A percentile compares a stretch with the other conserved stretches of the same genome.
Conservation (phyloP, 345 rosid genomes). For the Schrenkiella parvula region DNA sequence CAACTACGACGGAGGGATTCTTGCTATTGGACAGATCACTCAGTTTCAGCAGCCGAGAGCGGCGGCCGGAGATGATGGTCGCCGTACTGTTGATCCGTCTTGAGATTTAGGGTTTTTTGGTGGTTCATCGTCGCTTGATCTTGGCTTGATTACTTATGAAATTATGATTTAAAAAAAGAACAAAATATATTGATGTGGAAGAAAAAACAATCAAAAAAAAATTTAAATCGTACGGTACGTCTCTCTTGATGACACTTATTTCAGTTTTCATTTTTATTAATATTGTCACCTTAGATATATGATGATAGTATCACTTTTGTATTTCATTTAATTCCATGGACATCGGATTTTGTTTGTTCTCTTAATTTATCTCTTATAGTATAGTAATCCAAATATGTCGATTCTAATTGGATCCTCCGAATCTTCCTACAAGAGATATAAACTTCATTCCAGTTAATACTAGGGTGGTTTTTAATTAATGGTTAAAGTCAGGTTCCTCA, state of each 20-base stretch:
- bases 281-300: slow-evolving; percentile 23
- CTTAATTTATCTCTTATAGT: neutral
- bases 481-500: neutral
- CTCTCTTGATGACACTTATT: slow-evolving; percentile 19
- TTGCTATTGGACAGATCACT: slow-evolving; percentile 72
- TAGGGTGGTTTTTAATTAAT: neutral
- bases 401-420: neutral
- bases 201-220: slow-evolving; percentile 6
- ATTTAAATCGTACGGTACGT: slow-evolving; percentile 11
- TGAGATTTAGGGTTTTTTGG: slow-evolving; percentile 40
- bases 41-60: slow-evolving; percentile 85
- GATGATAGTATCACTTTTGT: slow-evolving; percentile 24
- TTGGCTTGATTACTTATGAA: slow-evolving; percentile 3
- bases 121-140: slow-evolving; percentile 13
- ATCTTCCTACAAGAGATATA: neutral
- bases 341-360: neutral
- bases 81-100: slow-evolving; percentile 83
- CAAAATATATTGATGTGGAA: slow-evolving; percentile 3
- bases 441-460: neutral
- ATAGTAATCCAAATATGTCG: neutral
- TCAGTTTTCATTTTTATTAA: neutral
- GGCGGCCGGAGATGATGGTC: slow-evolving; percentile 71
- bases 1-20: slow-evolving; percentile 57
- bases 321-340: slow-evolving; percentile 10
- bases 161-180: neutral